A percentile compares a stretch with the other conserved stretches of the same genome.
phyloP scores from a whole-genome alignment of 352 stramenopile species.

The Phytophthora cryptogea region DNA sequence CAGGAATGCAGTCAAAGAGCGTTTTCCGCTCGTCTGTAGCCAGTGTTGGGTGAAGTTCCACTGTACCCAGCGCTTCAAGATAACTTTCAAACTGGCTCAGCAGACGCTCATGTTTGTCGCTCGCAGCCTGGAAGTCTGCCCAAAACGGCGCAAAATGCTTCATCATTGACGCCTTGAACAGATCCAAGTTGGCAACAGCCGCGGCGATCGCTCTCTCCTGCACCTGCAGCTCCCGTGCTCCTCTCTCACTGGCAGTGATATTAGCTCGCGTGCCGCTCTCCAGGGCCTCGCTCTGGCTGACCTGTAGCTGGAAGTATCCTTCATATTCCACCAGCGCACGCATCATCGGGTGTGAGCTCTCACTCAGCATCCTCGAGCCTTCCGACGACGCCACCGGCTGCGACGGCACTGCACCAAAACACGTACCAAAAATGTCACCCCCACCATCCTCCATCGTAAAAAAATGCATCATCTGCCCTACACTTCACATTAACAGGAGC shows the following conservation, averaged over 20 bases:
- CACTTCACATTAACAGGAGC: constrained; percentile 53
- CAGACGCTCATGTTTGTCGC: constrained; percentile 58
- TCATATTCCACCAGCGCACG: constrained; percentile 82
- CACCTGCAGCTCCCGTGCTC: constrained; percentile 58
- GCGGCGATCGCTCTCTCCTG: constrained; percentile 75
- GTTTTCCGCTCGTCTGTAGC: constrained; percentile 62
- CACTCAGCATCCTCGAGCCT: constrained; percentile 69
- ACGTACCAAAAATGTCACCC: constrained; percentile 2
- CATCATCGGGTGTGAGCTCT: constrained; percentile 81
- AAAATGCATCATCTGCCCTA: constrained; percentile 19
- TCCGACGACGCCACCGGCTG: constrained; percentile 62
- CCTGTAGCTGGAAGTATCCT: constrained; percentile 77
- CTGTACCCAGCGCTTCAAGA: constrained; percentile 52
- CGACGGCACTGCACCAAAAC: constrained; percentile 51
- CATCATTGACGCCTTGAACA: constrained; percentile 82
- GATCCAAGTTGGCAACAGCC: constrained; percentile 78
- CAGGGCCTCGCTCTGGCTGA: constrained; percentile 68
- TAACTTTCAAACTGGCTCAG: constrained; percentile 76
- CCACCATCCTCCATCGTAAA: constrained; percentile 5
- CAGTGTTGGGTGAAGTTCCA: constrained; percentile 72
- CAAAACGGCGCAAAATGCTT: constrained; percentile 86
- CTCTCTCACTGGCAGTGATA: constrained; percentile 57
- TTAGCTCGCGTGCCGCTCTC: constrained; percentile 60
- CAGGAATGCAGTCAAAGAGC: constrained; percentile 79
- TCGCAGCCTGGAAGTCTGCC: constrained; percentile 68